These are phyloP conservation scores for Coccomyxa subellipsoidea DNA, from an alignment of 163 green algal genomes.

Conservation along the genomic window DNA sequence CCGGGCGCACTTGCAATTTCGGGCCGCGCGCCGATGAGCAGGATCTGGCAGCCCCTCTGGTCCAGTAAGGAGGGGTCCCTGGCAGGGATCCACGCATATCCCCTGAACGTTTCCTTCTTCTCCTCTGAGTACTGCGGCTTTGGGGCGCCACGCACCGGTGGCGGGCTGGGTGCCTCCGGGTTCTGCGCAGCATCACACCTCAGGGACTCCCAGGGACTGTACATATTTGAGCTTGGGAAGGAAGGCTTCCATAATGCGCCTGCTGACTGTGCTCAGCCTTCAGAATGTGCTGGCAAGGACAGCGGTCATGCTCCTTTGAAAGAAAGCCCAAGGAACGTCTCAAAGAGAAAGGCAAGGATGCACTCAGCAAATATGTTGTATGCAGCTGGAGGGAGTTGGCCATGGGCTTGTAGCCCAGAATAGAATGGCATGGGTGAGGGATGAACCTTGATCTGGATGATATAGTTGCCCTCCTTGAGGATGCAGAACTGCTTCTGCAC, in stretches of 20 bases:
- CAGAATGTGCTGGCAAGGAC: too few relatives aligned
- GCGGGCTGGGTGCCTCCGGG: constrained; percentile 1
- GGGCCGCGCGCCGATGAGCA: constrained; percentile 32
- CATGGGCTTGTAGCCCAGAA: too few relatives aligned
- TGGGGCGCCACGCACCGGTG: constrained; percentile 14
- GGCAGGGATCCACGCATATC: constrained; percentile 32
- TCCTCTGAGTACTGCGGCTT: constrained; percentile 38
- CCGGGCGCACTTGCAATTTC: constrained; percentile 9
- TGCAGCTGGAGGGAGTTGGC: too few relatives aligned
- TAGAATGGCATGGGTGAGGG: too few relatives aligned
- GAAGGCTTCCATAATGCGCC: too few relatives aligned
- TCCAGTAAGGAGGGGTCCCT: constrained; percentile 42
- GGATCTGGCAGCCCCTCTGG: constrained; percentile 31
- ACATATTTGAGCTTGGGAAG: background rate
- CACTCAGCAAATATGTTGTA: background rate
- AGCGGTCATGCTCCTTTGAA: too few relatives aligned
- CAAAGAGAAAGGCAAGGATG: too few relatives aligned
- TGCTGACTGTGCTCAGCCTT: too few relatives aligned
- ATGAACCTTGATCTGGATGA: constrained; percentile 31
- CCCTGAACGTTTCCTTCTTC: constrained; percentile 40
- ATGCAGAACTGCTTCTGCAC: constrained; percentile 53
- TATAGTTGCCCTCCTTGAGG: constrained; percentile 28
- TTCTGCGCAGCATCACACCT: background rate
- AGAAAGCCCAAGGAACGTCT: too few relatives aligned
- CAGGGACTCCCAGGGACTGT: background rate